Conservation (phyloP, 2,329 filamentous ascomycete species). For the Botrytis hyacinthi region DNA sequence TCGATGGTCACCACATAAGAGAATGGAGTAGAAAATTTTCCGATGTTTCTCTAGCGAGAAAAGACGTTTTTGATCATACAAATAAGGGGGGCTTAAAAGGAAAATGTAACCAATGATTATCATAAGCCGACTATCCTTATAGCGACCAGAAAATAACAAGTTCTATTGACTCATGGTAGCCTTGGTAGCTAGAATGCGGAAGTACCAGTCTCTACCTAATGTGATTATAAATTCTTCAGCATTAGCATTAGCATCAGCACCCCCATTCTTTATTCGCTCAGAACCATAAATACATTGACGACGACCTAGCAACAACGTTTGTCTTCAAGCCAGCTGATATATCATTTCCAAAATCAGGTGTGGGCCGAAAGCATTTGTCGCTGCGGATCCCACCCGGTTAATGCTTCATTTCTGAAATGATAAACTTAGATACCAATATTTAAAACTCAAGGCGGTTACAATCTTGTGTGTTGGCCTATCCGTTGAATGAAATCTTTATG, state of each 20-base stretch:
- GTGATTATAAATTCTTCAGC: neutral
- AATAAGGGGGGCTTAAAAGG: neutral
- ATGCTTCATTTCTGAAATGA: neutral
- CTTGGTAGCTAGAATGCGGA: neutral
- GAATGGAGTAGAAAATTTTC: neutral
- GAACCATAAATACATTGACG: neutral
- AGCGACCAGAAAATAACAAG: neutral
- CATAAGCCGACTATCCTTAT: neutral
- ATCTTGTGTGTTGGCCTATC: neutral
- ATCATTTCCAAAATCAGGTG: neutral
- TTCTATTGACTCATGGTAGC: neutral
- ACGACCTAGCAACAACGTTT: neutral
- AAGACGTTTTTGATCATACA: neutral
- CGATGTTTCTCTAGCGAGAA: neutral
- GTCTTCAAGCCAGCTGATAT: neutral
- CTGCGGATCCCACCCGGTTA: neutral
- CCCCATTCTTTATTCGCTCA: neutral
- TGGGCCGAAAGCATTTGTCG: slow-evolving; percentile 1
- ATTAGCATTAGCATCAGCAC: neutral
- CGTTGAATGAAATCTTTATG: neutral
- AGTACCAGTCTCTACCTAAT: neutral
- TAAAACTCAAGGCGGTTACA: neutral
- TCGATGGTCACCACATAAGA: neutral
- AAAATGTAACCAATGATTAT: neutral
- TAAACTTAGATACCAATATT: neutral